Evolutionary conservation across 2,329 filamentous ascomycete species (phyloP), one percentile per base, ranked within the genome.

Genomic region (Podosphaera fusca): DNA sequence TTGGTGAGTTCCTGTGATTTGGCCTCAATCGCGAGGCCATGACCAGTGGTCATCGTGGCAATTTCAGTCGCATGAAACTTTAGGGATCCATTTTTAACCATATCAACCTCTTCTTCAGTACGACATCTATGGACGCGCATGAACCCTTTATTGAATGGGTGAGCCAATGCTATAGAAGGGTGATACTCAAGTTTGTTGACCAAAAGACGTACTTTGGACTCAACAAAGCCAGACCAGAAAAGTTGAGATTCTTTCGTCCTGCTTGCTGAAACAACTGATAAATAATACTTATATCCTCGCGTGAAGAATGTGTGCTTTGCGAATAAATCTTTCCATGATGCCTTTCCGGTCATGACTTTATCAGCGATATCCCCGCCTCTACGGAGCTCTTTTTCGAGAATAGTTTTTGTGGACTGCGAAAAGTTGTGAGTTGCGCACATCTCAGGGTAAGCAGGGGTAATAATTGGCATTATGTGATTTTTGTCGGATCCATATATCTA

Each of bases 381-480:
- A 61, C 82, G 76, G 29, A 96, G 78, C 67, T 98, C 92, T 52
- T 82, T 77, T 62, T 87, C 79, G 65, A 98, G 88, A 55, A 95
- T 80, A 5, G 78, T 74, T 73, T 88, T 87, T 1, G 88, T 94
- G 0, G 90, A 96, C 61, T 79, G 75, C 2, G 85, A 89, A 59
- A 98, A 83, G 65, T 95, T 96, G 73, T 94, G 92, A 0, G 92
- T 96, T 1, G 92, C 84, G 69, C 92, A 96, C 89, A 95, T 96
- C 55, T 88, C 94, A 2, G 92, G 92, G 68, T 95, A 96, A 0
- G 92, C 89, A 1, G 92, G 92, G 1, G 92, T 98, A 66, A 98
- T 96, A 69, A 98, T 87, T 34, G 92, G 92, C 92, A 98, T 98
- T 56, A 95, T 74, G 69, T 96, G 90, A 62, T 81, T 85, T 49